Conservation (phyloP, 257 asterid species). For the Solanum chmielewskii region DNA sequence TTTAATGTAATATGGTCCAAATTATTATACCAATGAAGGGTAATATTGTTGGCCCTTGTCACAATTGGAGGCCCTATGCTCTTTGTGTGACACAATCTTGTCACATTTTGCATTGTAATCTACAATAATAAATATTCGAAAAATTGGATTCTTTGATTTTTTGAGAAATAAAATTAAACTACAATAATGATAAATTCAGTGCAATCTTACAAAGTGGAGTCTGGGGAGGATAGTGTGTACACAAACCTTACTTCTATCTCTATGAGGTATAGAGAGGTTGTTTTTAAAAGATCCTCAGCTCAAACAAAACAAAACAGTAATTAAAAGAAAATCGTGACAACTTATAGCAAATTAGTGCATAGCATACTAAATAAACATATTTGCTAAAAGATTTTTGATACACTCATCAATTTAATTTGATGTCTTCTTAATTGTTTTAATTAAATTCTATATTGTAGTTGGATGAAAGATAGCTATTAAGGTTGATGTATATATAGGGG, state of each 20-base stretch:
- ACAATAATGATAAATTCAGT: neutral
- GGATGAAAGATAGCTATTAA: neutral
- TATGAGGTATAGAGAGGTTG: accelerated
- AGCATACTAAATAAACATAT: neutral
- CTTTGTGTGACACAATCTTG: constrained; percentile 51
- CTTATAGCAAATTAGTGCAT: neutral
- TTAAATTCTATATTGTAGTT: neutral
- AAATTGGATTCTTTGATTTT: too few relatives aligned
- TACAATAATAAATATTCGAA: neutral
- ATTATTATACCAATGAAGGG: constrained; percentile 45
- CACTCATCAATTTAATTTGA: neutral
- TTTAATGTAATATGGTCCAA: neutral
- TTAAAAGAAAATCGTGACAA: neutral
- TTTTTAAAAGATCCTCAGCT: neutral
- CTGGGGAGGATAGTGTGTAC: accelerated
- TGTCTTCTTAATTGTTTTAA: neutral
- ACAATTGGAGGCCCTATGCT: constrained; percentile 53
- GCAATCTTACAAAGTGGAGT: neutral
- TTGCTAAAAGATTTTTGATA: neutral
- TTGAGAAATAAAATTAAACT: neutral
- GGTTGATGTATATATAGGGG: neutral
- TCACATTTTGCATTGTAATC: constrained; percentile 42
- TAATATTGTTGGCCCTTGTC: constrained; percentile 44
- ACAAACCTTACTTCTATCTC: accelerated
- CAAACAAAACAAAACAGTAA: neutral